phyloP scores from a whole-genome alignment of 164 flowering plant genomes.

The Kalanchoe fedtschenkoi region DNA sequence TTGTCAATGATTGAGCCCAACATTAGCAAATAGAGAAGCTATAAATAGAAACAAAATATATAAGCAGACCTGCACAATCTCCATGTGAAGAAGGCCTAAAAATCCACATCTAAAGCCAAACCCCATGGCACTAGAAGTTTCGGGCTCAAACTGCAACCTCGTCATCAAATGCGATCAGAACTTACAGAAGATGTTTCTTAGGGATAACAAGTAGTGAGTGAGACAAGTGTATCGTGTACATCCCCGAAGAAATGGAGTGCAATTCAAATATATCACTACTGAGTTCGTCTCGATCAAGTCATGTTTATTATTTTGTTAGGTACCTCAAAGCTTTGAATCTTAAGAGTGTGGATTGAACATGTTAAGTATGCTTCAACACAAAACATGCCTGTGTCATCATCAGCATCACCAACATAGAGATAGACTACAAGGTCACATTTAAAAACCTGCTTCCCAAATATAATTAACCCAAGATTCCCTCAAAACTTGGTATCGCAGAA shows the following conservation, averaged over 20 bases:
- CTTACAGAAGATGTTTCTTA: background rate
- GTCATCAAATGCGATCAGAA: background rate
- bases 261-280: background rate
- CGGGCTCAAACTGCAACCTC: slow-evolving; percentile 87
- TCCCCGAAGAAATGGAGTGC: background rate
- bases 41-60: background rate
- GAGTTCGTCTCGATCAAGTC: background rate
- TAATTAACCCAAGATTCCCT: no score
- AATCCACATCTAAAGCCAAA: slow-evolving; percentile 99
- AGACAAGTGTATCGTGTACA: background rate
- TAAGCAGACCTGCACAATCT: slow-evolving; percentile 82
- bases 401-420: background rate
- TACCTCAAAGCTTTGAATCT: background rate
- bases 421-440: background rate
- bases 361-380: background rate
- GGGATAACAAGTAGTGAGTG: background rate
- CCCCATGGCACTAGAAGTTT: slow-evolving; percentile 96
- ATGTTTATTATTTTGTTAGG: background rate
- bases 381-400: no score
- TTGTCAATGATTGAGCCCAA: background rate
- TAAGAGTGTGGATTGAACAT: background rate
- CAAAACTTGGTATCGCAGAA: background rate
- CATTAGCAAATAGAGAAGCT: background rate
- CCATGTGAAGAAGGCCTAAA: slow-evolving; percentile 97
- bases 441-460: no score